Percentiles rank a stretch among this genome's conserved stretches.
Evolutionary conservation across 768 basidiomycete genomes (phyloP).

Genomic region (Termitomyces sp.): DNA sequence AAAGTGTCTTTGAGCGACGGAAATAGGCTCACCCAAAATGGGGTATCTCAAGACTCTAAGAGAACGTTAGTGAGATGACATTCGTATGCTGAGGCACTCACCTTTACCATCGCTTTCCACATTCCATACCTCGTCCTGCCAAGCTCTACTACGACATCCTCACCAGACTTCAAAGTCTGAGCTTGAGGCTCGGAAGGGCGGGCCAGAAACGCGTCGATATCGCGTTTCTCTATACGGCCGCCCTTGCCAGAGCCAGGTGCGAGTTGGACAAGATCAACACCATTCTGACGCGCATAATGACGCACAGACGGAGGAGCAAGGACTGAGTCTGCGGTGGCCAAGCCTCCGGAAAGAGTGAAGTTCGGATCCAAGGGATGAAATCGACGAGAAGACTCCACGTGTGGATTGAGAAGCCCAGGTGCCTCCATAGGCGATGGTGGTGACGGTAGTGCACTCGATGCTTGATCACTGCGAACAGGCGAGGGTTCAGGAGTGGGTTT

Average conservation of each 20-base stretch:
- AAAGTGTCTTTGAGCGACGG: background rate
- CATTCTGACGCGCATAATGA: constrained; percentile 63
- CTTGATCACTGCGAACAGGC: constrained; percentile 13
- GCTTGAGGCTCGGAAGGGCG: background rate
- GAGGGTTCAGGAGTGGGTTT: constrained; percentile 12
- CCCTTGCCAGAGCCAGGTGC: constrained; percentile 67
- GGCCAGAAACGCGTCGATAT: constrained; percentile 58
- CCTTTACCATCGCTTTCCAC: constrained; percentile 90
- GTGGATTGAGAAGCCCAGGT: background rate
- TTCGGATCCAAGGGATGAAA: constrained; percentile 67
- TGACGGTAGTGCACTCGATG: constrained; percentile 7
- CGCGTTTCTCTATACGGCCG: constrained; percentile 70
- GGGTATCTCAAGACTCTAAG: constrained; percentile 77
- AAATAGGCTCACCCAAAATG: constrained; percentile 68
- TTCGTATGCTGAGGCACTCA: constrained; percentile 17
- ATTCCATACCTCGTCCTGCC: constrained; percentile 75
- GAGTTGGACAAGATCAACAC: constrained; percentile 52
- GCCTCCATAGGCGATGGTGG: constrained; percentile 10
- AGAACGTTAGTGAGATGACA: background rate
- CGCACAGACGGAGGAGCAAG: constrained; percentile 77
- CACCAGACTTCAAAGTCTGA: background rate
- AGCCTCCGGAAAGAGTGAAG: constrained; percentile 11
- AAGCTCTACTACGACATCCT: constrained; percentile 64
- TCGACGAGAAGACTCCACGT: constrained; percentile 16
- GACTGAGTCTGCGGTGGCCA: constrained; percentile 25